These are phyloP conservation scores for Ramaria rubella DNA, from an alignment of 768 basidiomycete species.

Conservation along the genomic window DNA sequence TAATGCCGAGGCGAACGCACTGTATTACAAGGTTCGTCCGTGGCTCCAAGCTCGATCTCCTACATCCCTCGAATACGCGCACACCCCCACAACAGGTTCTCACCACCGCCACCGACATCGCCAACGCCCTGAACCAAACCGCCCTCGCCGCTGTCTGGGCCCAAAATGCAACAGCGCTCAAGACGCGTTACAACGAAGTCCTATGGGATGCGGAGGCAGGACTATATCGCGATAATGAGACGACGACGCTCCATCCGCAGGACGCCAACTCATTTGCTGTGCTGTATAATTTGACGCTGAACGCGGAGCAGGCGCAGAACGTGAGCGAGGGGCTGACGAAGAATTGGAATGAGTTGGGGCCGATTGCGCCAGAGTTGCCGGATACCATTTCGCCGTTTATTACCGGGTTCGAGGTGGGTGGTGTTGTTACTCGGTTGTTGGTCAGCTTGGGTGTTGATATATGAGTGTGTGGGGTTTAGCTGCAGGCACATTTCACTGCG, in stretches of 20 bases:
- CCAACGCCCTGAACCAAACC: conserved; percentile 29
- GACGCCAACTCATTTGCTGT: conserved; percentile 56
- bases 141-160: conserved; percentile 33
- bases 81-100: conserved; percentile 34
- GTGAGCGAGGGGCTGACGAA: conserved; percentile 42
- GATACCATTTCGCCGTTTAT: conserved; percentile 58
- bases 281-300: conserved; percentile 43
- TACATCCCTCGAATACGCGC: background rate
- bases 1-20: conserved; percentile 51
- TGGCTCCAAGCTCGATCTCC: conserved; percentile 3
- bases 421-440: conserved; percentile 5
- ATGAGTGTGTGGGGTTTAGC: conserved; percentile 23
- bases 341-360: conserved; percentile 49
- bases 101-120: conserved; percentile 40
- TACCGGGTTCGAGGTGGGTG: conserved; percentile 47
- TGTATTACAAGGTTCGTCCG: conserved; percentile 40
- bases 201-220: conserved; percentile 46
- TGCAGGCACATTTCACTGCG: conserved; percentile 52
- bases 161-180: conserved; percentile 42
- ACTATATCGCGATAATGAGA: conserved; percentile 49
- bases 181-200: conserved; percentile 40
- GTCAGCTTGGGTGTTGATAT: background rate
- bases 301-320: conserved; percentile 29
- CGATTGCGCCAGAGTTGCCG: conserved; percentile 49
- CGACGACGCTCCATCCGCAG: conserved; percentile 47